Evolutionary conservation across 2,329 filamentous ascomycete species (phyloP), one percentile per base, ranked within the genome.

Genomic region (Xylariaceae sp.): DNA sequence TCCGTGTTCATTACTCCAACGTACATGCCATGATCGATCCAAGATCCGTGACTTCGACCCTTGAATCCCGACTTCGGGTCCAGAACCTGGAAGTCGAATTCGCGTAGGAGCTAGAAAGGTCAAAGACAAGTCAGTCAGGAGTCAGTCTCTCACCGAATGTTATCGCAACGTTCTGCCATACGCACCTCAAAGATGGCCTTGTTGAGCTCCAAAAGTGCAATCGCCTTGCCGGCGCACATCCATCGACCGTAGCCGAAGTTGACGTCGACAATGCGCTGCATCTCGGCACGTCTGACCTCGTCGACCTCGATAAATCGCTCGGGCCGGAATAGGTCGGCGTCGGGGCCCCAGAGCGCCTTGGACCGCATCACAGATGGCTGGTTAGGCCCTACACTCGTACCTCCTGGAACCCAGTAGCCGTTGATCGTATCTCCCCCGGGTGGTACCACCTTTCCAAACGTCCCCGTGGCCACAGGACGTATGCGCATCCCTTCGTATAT

Each of bases 401-500:
- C 44, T 2, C 39, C 41, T 8, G 44, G 47, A 8, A 50, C 35
- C 21, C 43, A 47, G 5, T 40, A 23, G 11, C 43, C 46, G 28
- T 42, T 16, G 9, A 48, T 26, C 5, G 19, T 23, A 24, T 55
- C 52, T 9, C 57, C 58, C 17, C 44, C 47, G 3, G 39, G 34
- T 2, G 55, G 57, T 0, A 54, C 52, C 5, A 39, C 24, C 27
- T 55, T 55, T n/a, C 36, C 41, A 17, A 50, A 44, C 5, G 55
- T 36, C 6, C 48, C 53, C 2, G 48, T 52, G 3, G 55, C 44
- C 2, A 54, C 56, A 2, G 61, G 56, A 16, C 54, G 56, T 18
- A 65, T 56, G 1, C 64, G 55, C 14, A 63, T 47, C 3, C 59
- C 62, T 47, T 66, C 64, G 36, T 60, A 59, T 35, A 65, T 52